These are phyloP conservation scores for Discostella pseudostelligera DNA, from an alignment of 108 stramenopile genomes.

Conservation along the genomic window DNA sequence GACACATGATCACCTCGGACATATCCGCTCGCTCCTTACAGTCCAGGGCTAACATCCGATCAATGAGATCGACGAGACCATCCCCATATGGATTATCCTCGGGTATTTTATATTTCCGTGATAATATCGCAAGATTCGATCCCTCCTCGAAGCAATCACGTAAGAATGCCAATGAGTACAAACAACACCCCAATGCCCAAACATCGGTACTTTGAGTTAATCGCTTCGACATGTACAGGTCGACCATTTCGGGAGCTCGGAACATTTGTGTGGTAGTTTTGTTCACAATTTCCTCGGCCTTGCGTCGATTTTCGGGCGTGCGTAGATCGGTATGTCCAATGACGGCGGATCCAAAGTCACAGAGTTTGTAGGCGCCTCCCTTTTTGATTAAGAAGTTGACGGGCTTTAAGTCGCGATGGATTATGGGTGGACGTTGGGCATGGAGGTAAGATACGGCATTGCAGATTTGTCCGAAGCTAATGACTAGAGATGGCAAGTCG, in stretches of 20 bases:
- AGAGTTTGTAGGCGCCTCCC: slow-evolving; percentile 77
- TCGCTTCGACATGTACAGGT: slow-evolving; percentile 86
- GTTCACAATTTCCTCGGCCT: slow-evolving; percentile 87
- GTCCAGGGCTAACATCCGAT: slow-evolving; percentile 83
- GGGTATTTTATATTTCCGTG: slow-evolving; percentile 83
- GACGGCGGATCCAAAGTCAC: slow-evolving; percentile 91
- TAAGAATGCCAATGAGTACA: slow-evolving; percentile 83
- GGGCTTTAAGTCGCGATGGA: slow-evolving; percentile 97
- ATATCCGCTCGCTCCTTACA: slow-evolving; percentile 80
- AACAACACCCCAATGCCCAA: slow-evolving; percentile 94
- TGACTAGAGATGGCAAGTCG: slow-evolving; percentile 73
- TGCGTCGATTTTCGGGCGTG: slow-evolving; percentile 59
- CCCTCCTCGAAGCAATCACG: slow-evolving; percentile 92
- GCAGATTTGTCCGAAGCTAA: slow-evolving; percentile 86
- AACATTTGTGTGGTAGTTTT: slow-evolving; percentile 97
- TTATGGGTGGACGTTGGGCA: slow-evolving; percentile 86
- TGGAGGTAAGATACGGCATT: slow-evolving; percentile 87
- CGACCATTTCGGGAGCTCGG: slow-evolving; percentile 96
- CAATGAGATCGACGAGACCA: slow-evolving; percentile 76
- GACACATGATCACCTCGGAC: slow-evolving; percentile 85
- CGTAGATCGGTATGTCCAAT: slow-evolving; percentile 84
- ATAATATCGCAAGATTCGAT: slow-evolving; percentile 90
- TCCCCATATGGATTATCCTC: slow-evolving; percentile 81
- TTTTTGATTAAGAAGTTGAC: slow-evolving; percentile 96
- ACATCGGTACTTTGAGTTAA: slow-evolving; percentile 90